These are phyloP conservation scores for Penicillium longicatenatum DNA, from an alignment of 495 filamentous ascomycete species.

Conservation along the genomic window DNA sequence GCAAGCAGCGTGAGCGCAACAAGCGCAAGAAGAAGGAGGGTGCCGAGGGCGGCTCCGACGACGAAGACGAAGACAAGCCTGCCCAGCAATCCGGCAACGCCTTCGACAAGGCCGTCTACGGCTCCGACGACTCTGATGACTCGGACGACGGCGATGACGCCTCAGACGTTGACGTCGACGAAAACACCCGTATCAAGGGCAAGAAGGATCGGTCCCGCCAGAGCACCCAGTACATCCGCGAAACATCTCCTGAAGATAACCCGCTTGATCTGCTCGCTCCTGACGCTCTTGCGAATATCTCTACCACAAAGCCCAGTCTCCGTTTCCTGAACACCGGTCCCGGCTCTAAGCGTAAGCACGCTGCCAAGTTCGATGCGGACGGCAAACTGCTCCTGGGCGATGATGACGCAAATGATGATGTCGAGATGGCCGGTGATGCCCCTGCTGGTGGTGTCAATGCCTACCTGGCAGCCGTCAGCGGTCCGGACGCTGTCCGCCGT, in stretches of 20 bases:
- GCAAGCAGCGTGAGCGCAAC: slow-evolving; percentile 83
- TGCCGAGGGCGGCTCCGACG: slow-evolving; percentile 49
- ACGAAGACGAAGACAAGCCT: slow-evolving; percentile 41
- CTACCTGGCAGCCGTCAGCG: slow-evolving; percentile 87
- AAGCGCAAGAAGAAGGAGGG: slow-evolving; percentile 82
- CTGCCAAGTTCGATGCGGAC: slow-evolving; percentile 73
- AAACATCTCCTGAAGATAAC: slow-evolving; percentile 78
- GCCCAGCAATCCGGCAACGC: slow-evolving; percentile 71
- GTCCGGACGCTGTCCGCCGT: slow-evolving; percentile 77
- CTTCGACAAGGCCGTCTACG: slow-evolving; percentile 94
- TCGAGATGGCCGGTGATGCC: slow-evolving; percentile 61
- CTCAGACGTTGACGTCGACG: slow-evolving; percentile 58
- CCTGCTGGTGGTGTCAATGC: slow-evolving; percentile 70
- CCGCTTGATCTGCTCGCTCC: slow-evolving; percentile 90
- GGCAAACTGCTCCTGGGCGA: slow-evolving; percentile 84
- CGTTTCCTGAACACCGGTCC: slow-evolving; percentile 47
- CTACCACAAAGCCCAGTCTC: slow-evolving; percentile 77
- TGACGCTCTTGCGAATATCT: slow-evolving; percentile 88
- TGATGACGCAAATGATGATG: slow-evolving; percentile 48
- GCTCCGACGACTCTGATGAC: slow-evolving; percentile 67
- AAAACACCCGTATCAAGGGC: slow-evolving; percentile 39
- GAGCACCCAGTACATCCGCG: slow-evolving; percentile 79
- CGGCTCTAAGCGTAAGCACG: slow-evolving; percentile 47
- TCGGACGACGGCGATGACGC: slow-evolving; percentile 63
- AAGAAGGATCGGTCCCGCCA: slow-evolving; percentile 47